Evolutionary conservation across 208 protist species (phyloP), one percentile per base, ranked within the genome.

Genomic region (Wallacemonas sp.): DNA sequence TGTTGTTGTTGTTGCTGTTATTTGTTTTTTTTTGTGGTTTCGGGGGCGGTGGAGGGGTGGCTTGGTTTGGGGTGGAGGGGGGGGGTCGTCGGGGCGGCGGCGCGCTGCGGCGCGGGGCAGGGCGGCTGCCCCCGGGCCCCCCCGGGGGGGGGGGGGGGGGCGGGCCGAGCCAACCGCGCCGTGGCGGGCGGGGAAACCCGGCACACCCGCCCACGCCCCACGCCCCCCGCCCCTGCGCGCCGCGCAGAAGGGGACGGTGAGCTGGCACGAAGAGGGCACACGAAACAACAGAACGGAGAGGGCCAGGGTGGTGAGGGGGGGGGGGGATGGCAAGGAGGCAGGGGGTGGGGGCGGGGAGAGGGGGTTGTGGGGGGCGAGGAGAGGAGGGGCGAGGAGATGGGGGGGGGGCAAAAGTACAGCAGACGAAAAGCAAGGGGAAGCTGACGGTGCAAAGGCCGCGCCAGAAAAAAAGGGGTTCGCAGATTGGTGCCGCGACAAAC

Each of bases 11-110:
- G 28, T 22, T 54, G 24, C 17, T 55, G 6, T 30, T 64, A 21
- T 19, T 19, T 64, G 11, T 53, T 64, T 64, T 54, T 53, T 42
- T 42, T 42, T n/a, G 11, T 42, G 38, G 12, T 42, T 17, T 42
- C 38, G n/a, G n/a, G n/a, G n/a, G n/a, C n/a, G n/a, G n/a, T n/a
- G n/a, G n/a, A n/a, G n/a, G n/a, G n/a, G n/a, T n/a, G n/a, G n/a
- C n/a, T n/a, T n/a, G n/a, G n/a, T n/a, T n/a, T n/a, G n/a, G n/a
- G n/a, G n/a, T n/a, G n/a, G n/a, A n/a, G n/a, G n/a, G n/a, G n/a
- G n/a, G n/a, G n/a, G n/a, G n/a, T n/a, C n/a, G n/a, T n/a, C n/a
- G n/a, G n/a, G n/a, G n/a, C 12, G 38, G 38, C 45, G 45, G 45
- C 45, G 45, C 8, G 45, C 45, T 51, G 45, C 15, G 15, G 17